These are phyloP conservation scores for Coniochaeta sp. DNA, from an alignment of 2,329 filamentous ascomycete genomes.

Conservation along the genomic window DNA sequence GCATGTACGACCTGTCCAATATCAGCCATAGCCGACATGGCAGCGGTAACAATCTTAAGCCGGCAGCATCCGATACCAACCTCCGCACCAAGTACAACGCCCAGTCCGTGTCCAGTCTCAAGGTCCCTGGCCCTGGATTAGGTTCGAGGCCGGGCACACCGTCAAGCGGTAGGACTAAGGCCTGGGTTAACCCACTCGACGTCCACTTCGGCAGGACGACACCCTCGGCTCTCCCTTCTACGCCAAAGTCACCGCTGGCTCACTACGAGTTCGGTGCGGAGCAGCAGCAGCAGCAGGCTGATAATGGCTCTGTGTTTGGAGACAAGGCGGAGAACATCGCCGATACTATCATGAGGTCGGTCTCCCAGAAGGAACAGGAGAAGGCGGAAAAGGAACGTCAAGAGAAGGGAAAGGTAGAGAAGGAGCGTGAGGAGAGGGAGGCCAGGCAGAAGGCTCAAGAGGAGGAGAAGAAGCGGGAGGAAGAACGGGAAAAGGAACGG, in stretches of 20 bases:
- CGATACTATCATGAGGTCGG: conserved; percentile 16
- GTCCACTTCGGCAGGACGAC: conserved; percentile 30
- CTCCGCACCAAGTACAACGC: conserved; percentile 26
- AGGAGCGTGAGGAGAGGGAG: conserved; percentile 15
- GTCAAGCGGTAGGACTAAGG: conserved; percentile 25
- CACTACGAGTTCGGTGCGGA: conserved; percentile 26
- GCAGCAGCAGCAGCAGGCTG: no score
- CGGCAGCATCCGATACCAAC: conserved; percentile 31
- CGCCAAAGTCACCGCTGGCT: conserved; percentile 31
- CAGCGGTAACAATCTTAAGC: conserved; percentile 19
- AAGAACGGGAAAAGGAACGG: conserved; percentile 2
- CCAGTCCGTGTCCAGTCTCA: conserved; percentile 17
- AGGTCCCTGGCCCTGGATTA: conserved; percentile 21
- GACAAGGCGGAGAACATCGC: conserved; percentile 21
- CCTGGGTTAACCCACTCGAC: conserved; percentile 41
- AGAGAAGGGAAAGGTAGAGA: conserved; percentile 7
- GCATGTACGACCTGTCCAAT: conserved; percentile 36
- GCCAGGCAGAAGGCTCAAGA: conserved; percentile 14
- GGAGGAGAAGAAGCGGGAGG: conserved; percentile 13
- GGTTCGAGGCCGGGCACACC: conserved; percentile 22
- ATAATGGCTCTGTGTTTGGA: conserved; percentile 17
- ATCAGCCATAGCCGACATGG: conserved; percentile 12
- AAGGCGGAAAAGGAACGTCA: conserved; percentile 10
- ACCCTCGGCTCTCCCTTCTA: conserved; percentile 17
- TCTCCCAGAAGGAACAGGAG: conserved; percentile 14